Evolutionary conservation across 306 rosid species (phyloP).

Genomic region (Vigna unguiculata): DNA sequence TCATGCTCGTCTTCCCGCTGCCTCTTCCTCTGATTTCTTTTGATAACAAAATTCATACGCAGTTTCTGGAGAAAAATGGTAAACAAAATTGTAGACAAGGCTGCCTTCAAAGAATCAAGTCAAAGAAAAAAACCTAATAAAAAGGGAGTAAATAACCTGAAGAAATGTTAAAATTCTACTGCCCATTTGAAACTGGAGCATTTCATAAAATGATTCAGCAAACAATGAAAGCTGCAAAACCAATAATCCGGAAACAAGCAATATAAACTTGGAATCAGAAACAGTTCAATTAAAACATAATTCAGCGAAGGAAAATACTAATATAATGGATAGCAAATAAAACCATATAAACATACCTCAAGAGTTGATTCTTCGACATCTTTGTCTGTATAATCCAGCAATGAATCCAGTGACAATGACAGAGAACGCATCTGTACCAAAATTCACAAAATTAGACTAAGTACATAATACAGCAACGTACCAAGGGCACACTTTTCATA

Average conservation of each 20-base stretch:
- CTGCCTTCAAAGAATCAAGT: constrained; percentile 36
- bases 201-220: constrained; percentile 93
- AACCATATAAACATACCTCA: constrained; percentile 67
- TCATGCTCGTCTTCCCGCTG: constrained; percentile 68
- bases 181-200: constrained; percentile 99
- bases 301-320: not conserved
- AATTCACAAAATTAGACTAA: constrained; percentile 34
- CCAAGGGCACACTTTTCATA: not conserved
- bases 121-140: constrained; percentile 26
- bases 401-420: constrained; percentile 83
- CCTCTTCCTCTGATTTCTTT: constrained; percentile 86
- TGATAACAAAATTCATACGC: constrained; percentile 72
- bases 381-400: constrained; percentile 90
- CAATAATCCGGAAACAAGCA: constrained; percentile 32
- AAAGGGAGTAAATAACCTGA: constrained; percentile 66
- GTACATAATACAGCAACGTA: constrained; percentile 2
- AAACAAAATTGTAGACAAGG: constrained; percentile 19
- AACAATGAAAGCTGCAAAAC: constrained; percentile 84
- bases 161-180: constrained; percentile 78
- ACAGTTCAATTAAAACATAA: not conserved
- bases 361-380: constrained; percentile 90
- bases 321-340: constrained; percentile 6
- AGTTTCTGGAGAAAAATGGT: constrained; percentile 55
- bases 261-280: not conserved
- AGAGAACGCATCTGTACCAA: constrained; percentile 74